phyloP scores from a whole-genome alignment of 495 filamentous ascomycete genomes.

The Daldinia bambusicola region DNA sequence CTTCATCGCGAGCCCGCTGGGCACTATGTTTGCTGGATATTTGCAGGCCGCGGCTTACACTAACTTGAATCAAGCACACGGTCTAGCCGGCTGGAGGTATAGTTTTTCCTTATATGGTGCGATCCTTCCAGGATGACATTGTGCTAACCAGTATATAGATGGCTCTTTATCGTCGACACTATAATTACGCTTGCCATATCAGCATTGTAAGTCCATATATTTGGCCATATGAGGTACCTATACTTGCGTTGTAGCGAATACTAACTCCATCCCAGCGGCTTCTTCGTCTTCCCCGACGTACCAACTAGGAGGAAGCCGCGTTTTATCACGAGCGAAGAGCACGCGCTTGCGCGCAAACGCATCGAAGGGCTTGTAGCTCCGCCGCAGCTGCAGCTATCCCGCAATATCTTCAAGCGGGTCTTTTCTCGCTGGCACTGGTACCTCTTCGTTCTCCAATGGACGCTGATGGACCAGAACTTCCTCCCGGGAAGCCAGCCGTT shows the following conservation, averaged over 20 bases:
- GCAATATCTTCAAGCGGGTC: slow-evolving; percentile 39
- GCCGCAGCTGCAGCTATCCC: slow-evolving; percentile 33
- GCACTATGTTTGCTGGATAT: slow-evolving; percentile 51
- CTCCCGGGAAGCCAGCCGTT: slow-evolving; percentile 44
- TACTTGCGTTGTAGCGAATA: neutral
- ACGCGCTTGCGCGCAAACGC: slow-evolving; percentile 34
- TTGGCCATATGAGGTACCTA: too few species aligned
- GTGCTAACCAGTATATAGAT: slow-evolving; percentile 32
- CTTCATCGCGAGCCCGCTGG: slow-evolving; percentile 48
- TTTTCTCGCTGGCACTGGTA: slow-evolving; percentile 43
- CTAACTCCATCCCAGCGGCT: slow-evolving; percentile 43
- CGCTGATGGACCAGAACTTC: slow-evolving; percentile 51
- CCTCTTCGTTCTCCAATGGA: slow-evolving; percentile 48
- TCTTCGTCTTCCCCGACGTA: slow-evolving; percentile 58
- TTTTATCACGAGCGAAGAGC: slow-evolving; percentile 38
- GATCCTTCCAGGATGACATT: neutral
- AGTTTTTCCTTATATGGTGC: neutral
- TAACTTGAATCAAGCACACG: slow-evolving; percentile 55
- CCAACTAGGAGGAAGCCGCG: slow-evolving; percentile 51
- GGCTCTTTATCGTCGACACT: slow-evolving; percentile 59
- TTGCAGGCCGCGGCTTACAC: slow-evolving; percentile 61
- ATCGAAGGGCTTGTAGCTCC: slow-evolving; percentile 31
- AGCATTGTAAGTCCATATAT: slow-evolving; percentile 38
- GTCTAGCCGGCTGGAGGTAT: slow-evolving; percentile 61
- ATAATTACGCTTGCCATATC: slow-evolving; percentile 58